A percentile compares a stretch with the other conserved stretches of the same genome.
phyloP scores from a whole-genome alignment of 441 rosid genomes.

The Mallotus japonicus region DNA sequence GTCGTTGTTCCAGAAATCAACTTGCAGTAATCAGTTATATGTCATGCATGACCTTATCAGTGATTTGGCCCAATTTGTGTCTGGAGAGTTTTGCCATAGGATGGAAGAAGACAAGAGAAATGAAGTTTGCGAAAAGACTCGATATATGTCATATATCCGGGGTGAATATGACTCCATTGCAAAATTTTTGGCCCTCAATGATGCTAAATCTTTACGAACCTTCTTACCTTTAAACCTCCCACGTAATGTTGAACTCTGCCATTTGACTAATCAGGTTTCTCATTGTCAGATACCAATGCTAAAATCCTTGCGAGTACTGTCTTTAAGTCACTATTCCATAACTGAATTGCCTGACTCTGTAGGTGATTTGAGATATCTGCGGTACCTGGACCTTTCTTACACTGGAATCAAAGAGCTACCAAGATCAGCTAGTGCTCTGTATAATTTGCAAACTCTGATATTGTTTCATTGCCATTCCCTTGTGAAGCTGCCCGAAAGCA shows the following conservation, averaged over 20 bases:
- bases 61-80: too few species aligned
- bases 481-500: constrained; percentile 12
- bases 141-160: neutral
- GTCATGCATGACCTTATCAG: neutral
- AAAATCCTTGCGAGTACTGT: constrained; percentile 6
- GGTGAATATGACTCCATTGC: constrained; percentile 1
- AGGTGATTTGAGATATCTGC: constrained; percentile 12
- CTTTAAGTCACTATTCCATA: constrained; percentile 3
- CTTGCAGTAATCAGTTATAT: neutral
- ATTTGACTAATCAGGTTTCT: constrained; percentile 8
- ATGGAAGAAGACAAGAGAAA: neutral
- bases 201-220: constrained; percentile 4
- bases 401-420: constrained; percentile 11
- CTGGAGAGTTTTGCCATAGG: too few species aligned
- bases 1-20: constrained; percentile 15
- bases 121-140: constrained; percentile 3
- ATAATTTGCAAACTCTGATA: constrained; percentile 17
- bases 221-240: constrained; percentile 2
- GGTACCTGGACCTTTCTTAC: constrained; percentile 19
- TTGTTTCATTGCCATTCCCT: too few species aligned
- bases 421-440: constrained; percentile 5
- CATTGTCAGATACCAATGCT: neutral
- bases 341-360: constrained; percentile 4
- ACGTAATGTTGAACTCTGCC: constrained; percentile 2
- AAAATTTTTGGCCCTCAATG: neutral